phyloP scores from a whole-genome alignment of 2,329 filamentous ascomycete species.

The Aureobasidium uvarum region DNA sequence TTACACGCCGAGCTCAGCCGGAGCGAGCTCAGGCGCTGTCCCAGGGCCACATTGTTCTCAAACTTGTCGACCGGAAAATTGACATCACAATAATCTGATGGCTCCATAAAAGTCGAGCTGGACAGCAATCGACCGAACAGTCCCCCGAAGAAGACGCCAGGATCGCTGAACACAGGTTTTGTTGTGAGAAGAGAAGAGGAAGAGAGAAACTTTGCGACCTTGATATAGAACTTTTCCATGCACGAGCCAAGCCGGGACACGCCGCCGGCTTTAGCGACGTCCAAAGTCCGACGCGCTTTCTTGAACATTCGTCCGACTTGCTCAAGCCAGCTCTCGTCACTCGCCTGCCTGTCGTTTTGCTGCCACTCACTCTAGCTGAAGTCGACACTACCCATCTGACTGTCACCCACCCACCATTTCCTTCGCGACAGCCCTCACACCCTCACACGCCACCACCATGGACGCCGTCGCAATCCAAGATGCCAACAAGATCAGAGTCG shows the following conservation, averaged over 20 bases:
- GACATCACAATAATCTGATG: constrained; percentile 70
- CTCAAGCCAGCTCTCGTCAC: neutral
- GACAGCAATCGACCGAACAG: constrained; percentile 75
- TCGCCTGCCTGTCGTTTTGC: neutral
- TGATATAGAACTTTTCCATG: constrained; percentile 19
- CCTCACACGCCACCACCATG: constrained; percentile 36
- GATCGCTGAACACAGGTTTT: constrained; percentile 84
- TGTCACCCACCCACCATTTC: neutral
- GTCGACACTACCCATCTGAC: neutral
- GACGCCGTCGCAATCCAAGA: constrained; percentile 74
- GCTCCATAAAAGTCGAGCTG: constrained; percentile 88
- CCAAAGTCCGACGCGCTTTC: constrained; percentile 17
- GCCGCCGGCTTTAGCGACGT: constrained; percentile 12
- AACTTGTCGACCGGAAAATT: constrained; percentile 95
- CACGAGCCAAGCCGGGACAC: constrained; percentile 14
- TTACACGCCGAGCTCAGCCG: constrained; percentile 63
- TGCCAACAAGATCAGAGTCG: constrained; percentile 86
- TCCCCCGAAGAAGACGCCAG: constrained; percentile 54
- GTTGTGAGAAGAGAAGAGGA: constrained; percentile 48
- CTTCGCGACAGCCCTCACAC: neutral
- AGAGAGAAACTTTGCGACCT: constrained; percentile 28
- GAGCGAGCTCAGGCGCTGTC: constrained; percentile 63
- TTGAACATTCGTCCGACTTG: neutral
- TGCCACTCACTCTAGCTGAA: neutral
- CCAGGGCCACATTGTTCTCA: constrained; percentile 65